Percentiles rank a stretch among this genome's conserved stretches.
Conservation (phyloP, 2,329 filamentous ascomycete species). For the Alternaria viburni region DNA sequence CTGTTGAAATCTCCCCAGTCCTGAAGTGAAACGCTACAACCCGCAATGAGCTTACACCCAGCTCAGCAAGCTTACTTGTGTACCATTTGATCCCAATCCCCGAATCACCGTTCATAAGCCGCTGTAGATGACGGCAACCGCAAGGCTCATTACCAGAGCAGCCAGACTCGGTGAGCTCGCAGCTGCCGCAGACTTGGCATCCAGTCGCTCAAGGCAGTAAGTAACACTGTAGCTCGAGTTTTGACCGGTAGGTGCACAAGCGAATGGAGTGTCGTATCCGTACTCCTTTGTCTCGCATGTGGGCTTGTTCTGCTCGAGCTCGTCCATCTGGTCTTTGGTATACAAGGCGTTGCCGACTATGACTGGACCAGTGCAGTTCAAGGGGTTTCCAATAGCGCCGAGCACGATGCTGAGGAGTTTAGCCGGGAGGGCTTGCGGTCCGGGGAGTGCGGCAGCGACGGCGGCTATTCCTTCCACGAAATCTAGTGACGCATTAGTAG, state of each 20-base stretch:
- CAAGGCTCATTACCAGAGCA: not conserved
- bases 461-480: not conserved
- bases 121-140: not conserved
- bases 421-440: not conserved
- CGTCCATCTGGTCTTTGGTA: not conserved
- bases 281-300: not conserved
- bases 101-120: not conserved
- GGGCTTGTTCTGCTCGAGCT: not conserved
- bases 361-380: not conserved
- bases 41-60: too few species aligned
- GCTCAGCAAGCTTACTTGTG: too few species aligned
- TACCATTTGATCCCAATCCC: too few species aligned
- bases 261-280: not conserved
- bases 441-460: not conserved
- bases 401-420: not conserved
- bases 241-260: not conserved
- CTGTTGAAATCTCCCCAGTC: too few species aligned
- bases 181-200: not conserved
- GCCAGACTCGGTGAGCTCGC: not conserved
- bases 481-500: accelerated
- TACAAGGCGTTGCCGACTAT: not conserved
- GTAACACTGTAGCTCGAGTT: not conserved
- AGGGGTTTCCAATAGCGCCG: not conserved
- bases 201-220: not conserved
- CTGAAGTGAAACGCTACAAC: too few species aligned